Conservation (phyloP, 140 eudicot genomes). For the Bidens hawaiensis region DNA sequence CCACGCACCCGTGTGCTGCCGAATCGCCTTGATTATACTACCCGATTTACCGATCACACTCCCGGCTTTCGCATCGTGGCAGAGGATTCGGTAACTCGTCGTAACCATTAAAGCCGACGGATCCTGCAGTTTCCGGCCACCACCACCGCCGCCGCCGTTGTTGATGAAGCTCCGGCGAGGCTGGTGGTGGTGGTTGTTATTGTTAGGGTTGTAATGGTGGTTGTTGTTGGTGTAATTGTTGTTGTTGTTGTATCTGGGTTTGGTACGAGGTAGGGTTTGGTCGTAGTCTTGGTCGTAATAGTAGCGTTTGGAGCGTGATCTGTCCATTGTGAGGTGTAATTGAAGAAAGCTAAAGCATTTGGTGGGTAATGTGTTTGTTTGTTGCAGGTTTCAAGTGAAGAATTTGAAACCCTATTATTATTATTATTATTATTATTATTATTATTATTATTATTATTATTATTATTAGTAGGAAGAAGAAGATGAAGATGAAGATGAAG, state of each 20-base stretch:
- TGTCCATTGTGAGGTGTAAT: slow-evolving; percentile 37
- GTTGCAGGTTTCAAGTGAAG: too few species aligned
- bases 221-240: slow-evolving; percentile 29
- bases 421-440: too few species aligned
- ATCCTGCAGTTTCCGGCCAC: slow-evolving; percentile 39
- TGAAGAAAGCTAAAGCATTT: too few species aligned
- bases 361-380: too few species aligned
- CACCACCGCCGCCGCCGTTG: slow-evolving; percentile 41
- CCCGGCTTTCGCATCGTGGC: slow-evolving; percentile 90
- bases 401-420: too few species aligned
- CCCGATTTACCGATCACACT: slow-evolving; percentile 98
- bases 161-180: slow-evolving; percentile 27
- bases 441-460: too few species aligned
- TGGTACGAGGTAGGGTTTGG: slow-evolving; percentile 41
- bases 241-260: slow-evolving; percentile 35
- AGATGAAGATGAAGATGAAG: too few species aligned
- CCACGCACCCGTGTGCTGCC: slow-evolving; percentile 99
- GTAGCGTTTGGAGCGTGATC: slow-evolving; percentile 65
- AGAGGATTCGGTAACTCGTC: slow-evolving; percentile 75
- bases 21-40: slow-evolving; percentile 82
- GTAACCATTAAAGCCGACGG: slow-evolving; percentile 69
- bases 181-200: slow-evolving; percentile 44
- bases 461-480: too few species aligned
- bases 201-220: slow-evolving; percentile 29
- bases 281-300: slow-evolving; percentile 70